These are phyloP conservation scores for Pythium coloratum DNA, from an alignment of 352 stramenopile genomes.

Conservation along the genomic window DNA sequence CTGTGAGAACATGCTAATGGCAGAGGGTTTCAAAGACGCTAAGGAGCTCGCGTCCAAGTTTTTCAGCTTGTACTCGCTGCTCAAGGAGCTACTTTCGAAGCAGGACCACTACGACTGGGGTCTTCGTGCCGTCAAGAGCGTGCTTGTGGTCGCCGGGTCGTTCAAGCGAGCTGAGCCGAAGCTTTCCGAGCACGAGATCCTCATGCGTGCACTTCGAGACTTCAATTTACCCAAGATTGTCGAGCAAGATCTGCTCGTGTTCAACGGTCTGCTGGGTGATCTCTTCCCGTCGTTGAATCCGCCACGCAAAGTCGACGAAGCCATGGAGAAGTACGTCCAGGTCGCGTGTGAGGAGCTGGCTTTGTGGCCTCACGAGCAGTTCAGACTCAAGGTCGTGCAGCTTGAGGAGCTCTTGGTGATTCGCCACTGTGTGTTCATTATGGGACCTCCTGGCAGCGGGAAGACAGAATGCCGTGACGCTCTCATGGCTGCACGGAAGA, in stretches of 20 bases:
- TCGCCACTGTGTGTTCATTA: constrained; percentile 95
- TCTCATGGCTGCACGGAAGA: constrained; percentile 78
- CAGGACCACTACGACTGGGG: constrained; percentile 97
- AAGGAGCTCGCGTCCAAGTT: constrained; percentile 95
- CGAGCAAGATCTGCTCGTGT: constrained; percentile 91
- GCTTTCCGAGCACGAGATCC: constrained; percentile 89
- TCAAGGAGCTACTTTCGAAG: constrained; percentile 92
- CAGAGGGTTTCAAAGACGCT: constrained; percentile 92
- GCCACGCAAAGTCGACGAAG: constrained; percentile 84
- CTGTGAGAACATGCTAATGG: constrained; percentile 98
- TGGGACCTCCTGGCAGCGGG: constrained; percentile 90
- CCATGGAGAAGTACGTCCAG: constrained; percentile 90
- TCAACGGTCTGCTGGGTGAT: constrained; percentile 92
- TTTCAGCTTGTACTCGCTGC: constrained; percentile 92
- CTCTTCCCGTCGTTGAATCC: constrained; percentile 92
- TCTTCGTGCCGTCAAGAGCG: constrained; percentile 93
- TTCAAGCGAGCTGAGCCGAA: constrained; percentile 94
- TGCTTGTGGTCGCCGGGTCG: constrained; percentile 91
- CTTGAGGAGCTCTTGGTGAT: constrained; percentile 94
- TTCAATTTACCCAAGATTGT: constrained; percentile 97
- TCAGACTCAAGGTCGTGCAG: constrained; percentile 94
- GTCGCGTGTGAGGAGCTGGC: constrained; percentile 88
- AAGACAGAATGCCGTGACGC: constrained; percentile 95
- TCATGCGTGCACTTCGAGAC: constrained; percentile 94
- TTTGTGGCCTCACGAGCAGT: constrained; percentile 91